Conservation (phyloP, 2,329 filamentous ascomycete genomes). For the Hirsutella rhossiliensis region DNA sequence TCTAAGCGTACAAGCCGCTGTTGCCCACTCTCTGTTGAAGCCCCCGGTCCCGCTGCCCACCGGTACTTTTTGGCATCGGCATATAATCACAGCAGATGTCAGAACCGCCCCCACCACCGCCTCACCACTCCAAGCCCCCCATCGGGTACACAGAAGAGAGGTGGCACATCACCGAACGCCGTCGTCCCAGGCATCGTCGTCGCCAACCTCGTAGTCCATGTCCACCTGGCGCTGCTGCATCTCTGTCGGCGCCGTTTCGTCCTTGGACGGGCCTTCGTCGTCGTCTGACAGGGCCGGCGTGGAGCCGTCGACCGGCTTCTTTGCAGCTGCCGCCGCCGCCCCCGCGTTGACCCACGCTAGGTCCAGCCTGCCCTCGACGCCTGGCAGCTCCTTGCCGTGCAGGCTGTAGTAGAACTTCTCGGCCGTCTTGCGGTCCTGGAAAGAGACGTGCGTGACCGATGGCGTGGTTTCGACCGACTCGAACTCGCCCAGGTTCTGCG, state of each 20-base stretch:
- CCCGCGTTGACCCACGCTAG: constrained; percentile 45
- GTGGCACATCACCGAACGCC: constrained; percentile 1
- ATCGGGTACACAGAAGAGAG: too few species aligned
- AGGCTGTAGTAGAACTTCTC: constrained; percentile 55
- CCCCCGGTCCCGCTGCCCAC: too few species aligned
- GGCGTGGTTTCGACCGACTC: constrained; percentile 40
- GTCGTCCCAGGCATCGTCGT: constrained; percentile 33
- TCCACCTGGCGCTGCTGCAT: constrained; percentile 22
- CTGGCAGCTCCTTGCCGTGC: constrained; percentile 45
- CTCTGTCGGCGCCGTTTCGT: constrained; percentile 6
- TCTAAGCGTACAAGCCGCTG: too few species aligned
- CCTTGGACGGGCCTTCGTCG: constrained; percentile 10
- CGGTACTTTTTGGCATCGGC: too few species aligned
- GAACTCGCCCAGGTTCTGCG: constrained; percentile 50
- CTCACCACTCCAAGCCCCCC: too few species aligned
- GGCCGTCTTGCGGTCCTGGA: constrained; percentile 57
- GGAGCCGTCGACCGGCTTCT: constrained; percentile 2
- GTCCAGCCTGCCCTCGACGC: constrained; percentile 50
- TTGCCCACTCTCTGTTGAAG: too few species aligned
- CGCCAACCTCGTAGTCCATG: constrained; percentile 43
- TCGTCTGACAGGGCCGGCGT: constrained; percentile 8
- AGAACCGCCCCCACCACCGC: too few species aligned
- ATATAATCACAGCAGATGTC: too few species aligned
- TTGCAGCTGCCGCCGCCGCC: constrained; percentile 10
- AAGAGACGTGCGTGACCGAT: constrained; percentile 41